Evolutionary conservation across 768 basidiomycete genomes (phyloP), one percentile per base, ranked within the genome.

Genomic region (Trametes villosa): DNA sequence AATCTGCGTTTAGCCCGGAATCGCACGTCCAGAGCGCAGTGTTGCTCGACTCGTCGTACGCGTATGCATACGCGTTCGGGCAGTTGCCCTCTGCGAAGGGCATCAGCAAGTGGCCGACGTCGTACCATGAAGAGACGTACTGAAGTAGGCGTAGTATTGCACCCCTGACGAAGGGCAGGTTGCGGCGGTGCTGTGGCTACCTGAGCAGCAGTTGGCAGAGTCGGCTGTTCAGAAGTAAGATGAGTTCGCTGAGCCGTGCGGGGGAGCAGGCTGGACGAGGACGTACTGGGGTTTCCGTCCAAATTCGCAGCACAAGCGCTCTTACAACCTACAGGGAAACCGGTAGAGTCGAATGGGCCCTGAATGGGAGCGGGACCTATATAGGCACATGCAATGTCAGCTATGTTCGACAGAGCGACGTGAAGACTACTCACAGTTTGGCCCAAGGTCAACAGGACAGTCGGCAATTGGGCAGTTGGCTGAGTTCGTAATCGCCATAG

Each of bases 21-120:
- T 71, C 63, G 70, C 86, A 86, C 1, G 76, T 83, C 76, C 78
- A 85, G 40, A 86, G 73, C 0, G 86, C 84, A 0, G 82, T 75
- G 64, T 82, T 78, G 61, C 66, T 67, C 7, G 53, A 59, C 53
- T 65, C 65, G 59, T 66, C 69, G 44, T 57, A 70, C 8, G 67
- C 65, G 41, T 67, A 70, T 0, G 67, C 69, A 30, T 67, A 67
- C 41, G 66, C 60, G 20, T 67, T 66, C 2, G 67, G 67, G 33
- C 69, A 70, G 40, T 57, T 64, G 36, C 56, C 48, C 63, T 70
- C 69, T 70, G 57, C n/a, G 24, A 6, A 17, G 4, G 15, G 13
- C 18, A n/a, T 52, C 9, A 50, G 50, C 26, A 3, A 31, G 9
- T 15, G 12, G 6, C n/a, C 9, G 8, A 4, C 13, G 6, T 12